Base-by-base conservation (phyloP, 768 basidiomycete species). In the Lactarius indigo region DNA sequence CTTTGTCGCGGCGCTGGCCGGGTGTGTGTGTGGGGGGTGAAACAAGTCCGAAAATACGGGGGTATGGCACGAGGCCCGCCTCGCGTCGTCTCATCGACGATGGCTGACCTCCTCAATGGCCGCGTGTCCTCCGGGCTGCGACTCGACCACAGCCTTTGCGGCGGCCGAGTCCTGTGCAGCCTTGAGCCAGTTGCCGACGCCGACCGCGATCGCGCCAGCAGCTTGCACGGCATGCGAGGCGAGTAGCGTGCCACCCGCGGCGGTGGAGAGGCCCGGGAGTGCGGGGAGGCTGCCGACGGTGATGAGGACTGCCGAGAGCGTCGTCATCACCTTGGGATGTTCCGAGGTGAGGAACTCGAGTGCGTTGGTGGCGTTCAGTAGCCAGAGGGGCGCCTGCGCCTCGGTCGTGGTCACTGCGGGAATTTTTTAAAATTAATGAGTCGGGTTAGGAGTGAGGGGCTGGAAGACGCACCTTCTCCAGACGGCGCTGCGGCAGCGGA, bases 191-290 rank as follows among this genome's bases (percentile, higher is more conserved):
- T 80, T 83, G 1, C 90, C 90, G 37, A 92, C 78, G 2, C 91
- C 90, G 3, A 92, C 83, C 1, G 90, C 91, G 65, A 92, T 86
- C 1, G 89, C 89, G 12, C 91, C 90, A 30, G 90, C 86, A 1
- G 91, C 90, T 70, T 92, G 90, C 17, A 85, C 89, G 17, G 91
- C 87, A 15, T 86, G 82, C 18, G 88, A 84, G 12, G 91, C 90
- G 41, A 92, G 79, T 59, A 90, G 79, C 0, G 88, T 87, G 12
- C 90, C 90, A 26, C 90, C 89, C 5, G 86, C 88, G 23, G 86
- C 87, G 0, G 85, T 85, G 58, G 80, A 80, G 72, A 92, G 83
- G 2, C 82, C 88, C 26, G 90, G 90, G 37, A 92, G 83, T 0
- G 89, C 78, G 1, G 90, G 90, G 52, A 92, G 79, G 37, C 87